Base-by-base conservation (phyloP, 2,329 filamentous ascomycete genomes). In the Neofusicoccum ribis region DNA sequence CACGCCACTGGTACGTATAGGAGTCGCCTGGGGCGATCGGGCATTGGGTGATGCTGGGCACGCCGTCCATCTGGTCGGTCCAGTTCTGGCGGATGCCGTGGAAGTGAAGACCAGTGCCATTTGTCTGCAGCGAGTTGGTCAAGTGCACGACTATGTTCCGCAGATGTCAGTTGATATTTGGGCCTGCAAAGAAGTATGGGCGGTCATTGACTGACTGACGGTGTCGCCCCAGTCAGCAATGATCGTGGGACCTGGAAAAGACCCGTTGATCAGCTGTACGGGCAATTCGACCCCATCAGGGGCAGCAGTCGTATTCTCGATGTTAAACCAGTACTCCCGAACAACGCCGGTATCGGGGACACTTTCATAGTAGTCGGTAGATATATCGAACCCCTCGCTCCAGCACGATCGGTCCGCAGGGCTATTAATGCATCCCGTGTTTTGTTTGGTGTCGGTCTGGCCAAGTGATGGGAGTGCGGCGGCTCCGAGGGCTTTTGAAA, bases 91-190 rank as follows among this genome's bases (percentile, higher is more conserved):
- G 82, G 39, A 90, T 67, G 0, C 84, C 88, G 70, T 90, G 87
- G 76, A 82, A 89, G 71, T 90, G 88, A 17, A 89, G 84, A 7
- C 81, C 81, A 7, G 86, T 89, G 44, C 86, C 86, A 67, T 89
- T 89, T 23, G 23, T 72, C 6, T 76, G 76, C 75, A 82, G 61
- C 59, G 78, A 69, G 72, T 88, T 90, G 39, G 77, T 83, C 5
- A 89, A 81, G 3, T 72, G 52, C 4, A 60, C 70, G 11, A 23
- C 23, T 23, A 23, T 23, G 23, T 23, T 23, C 23, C 23, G 23
- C 23, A 3, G 23, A 23, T 23, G 3, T 23, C 23, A 23, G 23
- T 23, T 2, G 3, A 23, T 23, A 23, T 23, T 23, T 23, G 3
- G 23, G 23, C 23, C 23, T 23, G 23, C 23, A 3, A 23, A 23